phyloP scores from a whole-genome alignment of 345 rosid genomes.

The Boechera retrofracta region DNA sequence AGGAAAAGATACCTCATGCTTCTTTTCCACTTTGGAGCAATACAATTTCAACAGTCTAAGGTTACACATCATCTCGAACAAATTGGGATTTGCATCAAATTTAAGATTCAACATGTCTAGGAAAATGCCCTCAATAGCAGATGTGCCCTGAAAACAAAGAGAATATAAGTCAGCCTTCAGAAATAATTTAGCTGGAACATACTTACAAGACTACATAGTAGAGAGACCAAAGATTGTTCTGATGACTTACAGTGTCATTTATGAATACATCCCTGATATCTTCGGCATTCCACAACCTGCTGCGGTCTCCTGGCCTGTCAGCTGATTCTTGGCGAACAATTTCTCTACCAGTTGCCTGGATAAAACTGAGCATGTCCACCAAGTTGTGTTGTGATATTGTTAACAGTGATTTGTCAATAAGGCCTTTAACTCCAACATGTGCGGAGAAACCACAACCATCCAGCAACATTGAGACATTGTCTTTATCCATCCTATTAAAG shows the following conservation, averaged over 20 bases:
- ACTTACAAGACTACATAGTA: not conserved
- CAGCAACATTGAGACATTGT: slow-evolving; percentile 35
- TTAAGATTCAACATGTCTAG: slow-evolving; percentile 11
- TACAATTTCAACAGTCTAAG: slow-evolving; percentile 37
- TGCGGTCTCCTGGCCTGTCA: slow-evolving; percentile 36
- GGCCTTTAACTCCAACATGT: slow-evolving; percentile 43
- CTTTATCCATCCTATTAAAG: slow-evolving; percentile 37
- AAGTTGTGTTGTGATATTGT: slow-evolving; percentile 16
- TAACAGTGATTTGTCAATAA: slow-evolving; percentile 47
- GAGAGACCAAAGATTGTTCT: not conserved
- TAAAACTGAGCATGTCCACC: slow-evolving; percentile 36
- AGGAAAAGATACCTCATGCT: not conserved
- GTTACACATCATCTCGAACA: slow-evolving; percentile 36
- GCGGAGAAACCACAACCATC: slow-evolving; percentile 47
- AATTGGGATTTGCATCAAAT: not conserved
- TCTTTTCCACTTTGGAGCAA: not conserved
- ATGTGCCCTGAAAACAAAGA: slow-evolving; percentile 44
- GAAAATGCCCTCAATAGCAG: slow-evolving; percentile 44
- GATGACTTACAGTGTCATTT: slow-evolving; percentile 17
- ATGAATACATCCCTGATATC: slow-evolving; percentile 35
- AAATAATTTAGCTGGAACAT: not conserved
- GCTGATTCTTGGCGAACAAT: slow-evolving; percentile 39
- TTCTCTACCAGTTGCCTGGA: slow-evolving; percentile 46
- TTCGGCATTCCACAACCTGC: slow-evolving; percentile 33
- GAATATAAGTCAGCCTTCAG: not conserved